A percentile compares a stretch with the other conserved stretches of the same genome.
These are phyloP conservation scores for Suillus occidentalis DNA, from an alignment of 768 basidiomycete genomes.

Conservation along the genomic window DNA sequence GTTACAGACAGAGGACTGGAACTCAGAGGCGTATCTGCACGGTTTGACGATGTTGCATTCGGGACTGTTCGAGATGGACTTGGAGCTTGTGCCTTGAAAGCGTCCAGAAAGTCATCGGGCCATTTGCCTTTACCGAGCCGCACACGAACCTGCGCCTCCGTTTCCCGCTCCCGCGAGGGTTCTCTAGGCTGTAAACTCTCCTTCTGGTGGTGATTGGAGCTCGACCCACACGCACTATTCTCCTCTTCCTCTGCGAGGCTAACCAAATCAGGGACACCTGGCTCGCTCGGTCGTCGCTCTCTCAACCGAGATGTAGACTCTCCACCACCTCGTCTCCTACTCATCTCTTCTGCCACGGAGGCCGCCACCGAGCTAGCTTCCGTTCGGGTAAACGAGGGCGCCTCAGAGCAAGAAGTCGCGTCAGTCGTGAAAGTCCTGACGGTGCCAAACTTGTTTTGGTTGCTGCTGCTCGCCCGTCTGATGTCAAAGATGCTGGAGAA, in stretches of 20 bases:
- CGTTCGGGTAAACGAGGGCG: slow-evolving; percentile 62
- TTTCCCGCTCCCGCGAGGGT: slow-evolving; percentile 23
- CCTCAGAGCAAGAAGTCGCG: slow-evolving; percentile 64
- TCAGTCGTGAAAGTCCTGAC: slow-evolving; percentile 83
- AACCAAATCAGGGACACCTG: slow-evolving; percentile 57
- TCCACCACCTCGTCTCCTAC: slow-evolving; percentile 37
- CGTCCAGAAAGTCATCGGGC: slow-evolving; percentile 79
- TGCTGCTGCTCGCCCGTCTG: slow-evolving; percentile 41
- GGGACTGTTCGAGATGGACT: slow-evolving; percentile 31
- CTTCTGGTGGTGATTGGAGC: slow-evolving; percentile 35
- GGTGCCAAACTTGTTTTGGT: slow-evolving; percentile 69
- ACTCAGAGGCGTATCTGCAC: slow-evolving; percentile 19
- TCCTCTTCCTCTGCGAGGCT: slow-evolving; percentile 75
- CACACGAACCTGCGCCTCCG: slow-evolving; percentile 38
- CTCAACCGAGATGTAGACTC: slow-evolving; percentile 34
- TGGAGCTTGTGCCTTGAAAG: slow-evolving; percentile 39
- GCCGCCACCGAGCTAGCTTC: slow-evolving; percentile 62
- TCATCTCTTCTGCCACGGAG: slow-evolving; percentile 42
- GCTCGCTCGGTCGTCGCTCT: slow-evolving; percentile 68
- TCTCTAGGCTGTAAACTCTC: slow-evolving; percentile 20
- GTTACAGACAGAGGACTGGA: slow-evolving; percentile 42
- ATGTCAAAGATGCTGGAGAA: slow-evolving; percentile 67
- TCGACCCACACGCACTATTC: slow-evolving; percentile 47
- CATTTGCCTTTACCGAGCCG: slow-evolving; percentile 77
- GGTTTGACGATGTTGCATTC: slow-evolving; percentile 17